Evolutionary conservation across 441 rosid genomes (phyloP).

Genomic region (Pelargonium australe): DNA sequence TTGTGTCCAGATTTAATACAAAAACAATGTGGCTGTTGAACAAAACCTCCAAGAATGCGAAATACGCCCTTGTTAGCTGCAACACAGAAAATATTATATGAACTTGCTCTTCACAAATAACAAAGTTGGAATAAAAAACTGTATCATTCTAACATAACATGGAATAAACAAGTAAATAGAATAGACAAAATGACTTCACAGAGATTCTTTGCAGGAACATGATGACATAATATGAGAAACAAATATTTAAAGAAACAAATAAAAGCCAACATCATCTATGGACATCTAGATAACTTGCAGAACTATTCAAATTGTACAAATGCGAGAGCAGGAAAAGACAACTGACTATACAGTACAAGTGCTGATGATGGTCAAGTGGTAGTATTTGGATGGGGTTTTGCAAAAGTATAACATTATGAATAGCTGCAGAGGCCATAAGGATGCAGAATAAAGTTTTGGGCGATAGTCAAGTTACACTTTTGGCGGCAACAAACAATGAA

Average conservation of each 20-base stretch:
- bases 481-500: too few species aligned
- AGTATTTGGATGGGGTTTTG: not conserved
- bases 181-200: not conserved
- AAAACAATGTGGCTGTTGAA: constrained; percentile 70
- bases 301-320: not conserved
- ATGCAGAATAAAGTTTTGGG: too few species aligned
- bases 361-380: not conserved
- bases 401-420: not conserved
- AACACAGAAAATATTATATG: constrained; percentile 6
- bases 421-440: not conserved
- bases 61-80: constrained; percentile 95
- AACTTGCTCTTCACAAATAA: not conserved
- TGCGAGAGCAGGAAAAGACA: not conserved
- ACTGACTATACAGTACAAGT: not conserved
- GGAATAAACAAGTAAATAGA: constrained; percentile 15
- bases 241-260: not conserved
- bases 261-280: not conserved
- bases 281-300: not conserved
- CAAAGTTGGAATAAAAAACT: not conserved
- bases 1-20: constrained; percentile 68
- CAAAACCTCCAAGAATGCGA: constrained; percentile 86
- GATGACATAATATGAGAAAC: not conserved
- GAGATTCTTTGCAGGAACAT: not conserved
- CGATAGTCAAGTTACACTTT: too few species aligned
- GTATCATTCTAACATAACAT: not conserved